These are phyloP conservation scores for Acanthamoeba royreba DNA, from an alignment of 208 protist species.

Conservation along the genomic window DNA sequence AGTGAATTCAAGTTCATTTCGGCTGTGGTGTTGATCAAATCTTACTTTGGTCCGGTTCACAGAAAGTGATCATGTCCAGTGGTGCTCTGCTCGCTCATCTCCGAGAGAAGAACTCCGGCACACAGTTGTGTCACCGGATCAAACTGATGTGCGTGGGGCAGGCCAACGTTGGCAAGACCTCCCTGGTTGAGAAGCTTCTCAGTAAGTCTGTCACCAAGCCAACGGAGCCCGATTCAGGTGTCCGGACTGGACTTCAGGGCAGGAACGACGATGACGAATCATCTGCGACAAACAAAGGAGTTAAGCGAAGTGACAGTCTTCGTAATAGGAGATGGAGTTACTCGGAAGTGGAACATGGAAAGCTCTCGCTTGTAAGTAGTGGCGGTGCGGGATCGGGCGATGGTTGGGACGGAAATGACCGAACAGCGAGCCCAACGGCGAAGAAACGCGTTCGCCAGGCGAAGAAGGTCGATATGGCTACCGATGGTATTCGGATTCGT, in stretches of 20 bases:
- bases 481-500: neutral
- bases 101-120: neutral
- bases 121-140: neutral
- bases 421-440: neutral
- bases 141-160: slow-evolving; percentile 22
- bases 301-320: neutral
- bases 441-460: neutral
- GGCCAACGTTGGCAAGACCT: slow-evolving; percentile 37
- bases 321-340: neutral
- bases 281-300: neutral
- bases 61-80: neutral
- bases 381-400: neutral
- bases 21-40: no score
- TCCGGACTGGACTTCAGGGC: neutral
- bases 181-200: neutral
- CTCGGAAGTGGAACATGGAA: neutral
- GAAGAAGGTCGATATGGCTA: neutral
- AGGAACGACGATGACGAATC: neutral
- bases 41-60: no score
- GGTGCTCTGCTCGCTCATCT: neutral
- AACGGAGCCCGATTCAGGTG: neutral
- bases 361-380: neutral
- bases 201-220: slow-evolving; percentile 19
- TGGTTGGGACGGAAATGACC: neutral
- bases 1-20: no score